These are phyloP conservation scores for Platanthera guangdongensis DNA, from an alignment of 106 monocot genomes.

Conservation along the genomic window DNA sequence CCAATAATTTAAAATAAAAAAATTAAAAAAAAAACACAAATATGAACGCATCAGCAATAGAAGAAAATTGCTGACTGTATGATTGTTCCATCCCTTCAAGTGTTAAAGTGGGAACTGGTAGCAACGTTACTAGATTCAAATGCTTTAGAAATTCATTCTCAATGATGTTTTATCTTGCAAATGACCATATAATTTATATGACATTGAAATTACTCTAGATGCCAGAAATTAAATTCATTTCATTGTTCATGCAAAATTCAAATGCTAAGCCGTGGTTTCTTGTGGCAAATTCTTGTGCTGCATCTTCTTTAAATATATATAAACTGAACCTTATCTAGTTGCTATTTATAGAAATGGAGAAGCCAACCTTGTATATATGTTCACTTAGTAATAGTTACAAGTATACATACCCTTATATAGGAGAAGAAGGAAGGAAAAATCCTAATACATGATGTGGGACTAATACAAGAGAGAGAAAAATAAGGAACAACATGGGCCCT, in stretches of 20 bases:
- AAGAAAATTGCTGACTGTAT: conserved; percentile 18
- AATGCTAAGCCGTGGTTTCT: neutral
- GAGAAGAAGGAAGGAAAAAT: too few species aligned
- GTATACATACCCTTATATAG: too few species aligned
- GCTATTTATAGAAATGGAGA: too few species aligned
- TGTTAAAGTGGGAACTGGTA: conserved; percentile 27
- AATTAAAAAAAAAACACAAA: too few species aligned
- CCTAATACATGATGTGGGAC: too few species aligned
- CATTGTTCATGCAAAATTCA: neutral
- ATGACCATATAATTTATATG: conserved; percentile 47
- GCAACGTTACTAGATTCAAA: conserved; percentile 29
- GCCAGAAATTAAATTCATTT: conserved; percentile 34
- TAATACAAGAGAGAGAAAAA: too few species aligned
- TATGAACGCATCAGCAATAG: too few species aligned
- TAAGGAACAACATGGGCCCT: too few species aligned
- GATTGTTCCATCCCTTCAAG: conserved; percentile 17
- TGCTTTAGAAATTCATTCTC: conserved; percentile 23
- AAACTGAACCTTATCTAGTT: too few species aligned
- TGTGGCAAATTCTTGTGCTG: neutral
- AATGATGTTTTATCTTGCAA: conserved; percentile 28
- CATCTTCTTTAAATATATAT: neutral
- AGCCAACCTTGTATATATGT: too few species aligned
- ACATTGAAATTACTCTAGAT: conserved; percentile 31
- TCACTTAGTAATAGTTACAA: too few species aligned
- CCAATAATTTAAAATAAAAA: too few species aligned